phyloP scores from a whole-genome alignment of 2,329 filamentous ascomycete genomes.

The Xylaria digitata region DNA sequence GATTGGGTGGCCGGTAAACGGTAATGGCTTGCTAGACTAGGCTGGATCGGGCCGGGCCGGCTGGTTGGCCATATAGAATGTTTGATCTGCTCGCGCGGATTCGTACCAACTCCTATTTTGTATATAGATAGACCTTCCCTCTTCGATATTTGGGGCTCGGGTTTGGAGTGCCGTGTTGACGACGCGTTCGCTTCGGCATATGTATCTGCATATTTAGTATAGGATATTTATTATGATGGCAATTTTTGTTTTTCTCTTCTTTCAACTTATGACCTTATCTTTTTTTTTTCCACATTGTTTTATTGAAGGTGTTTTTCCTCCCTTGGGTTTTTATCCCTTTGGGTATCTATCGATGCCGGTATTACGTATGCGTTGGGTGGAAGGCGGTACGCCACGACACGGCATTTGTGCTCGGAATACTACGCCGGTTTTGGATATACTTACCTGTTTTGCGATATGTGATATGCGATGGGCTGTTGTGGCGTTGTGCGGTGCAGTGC shows the following conservation, averaged over 20 bases:
- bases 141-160: neutral
- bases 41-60: neutral
- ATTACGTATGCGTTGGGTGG: too few species aligned
- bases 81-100: slow-evolving; percentile 8
- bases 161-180: neutral
- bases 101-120: neutral
- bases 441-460: too few species aligned
- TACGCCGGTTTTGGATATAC: too few species aligned
- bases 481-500: too few species aligned
- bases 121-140: slow-evolving; percentile 5
- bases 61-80: neutral
- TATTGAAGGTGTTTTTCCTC: too few species aligned
- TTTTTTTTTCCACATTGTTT: neutral
- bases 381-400: too few species aligned
- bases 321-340: too few species aligned
- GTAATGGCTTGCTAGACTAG: neutral
- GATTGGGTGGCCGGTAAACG: neutral
- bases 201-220: neutral
- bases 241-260: neutral
- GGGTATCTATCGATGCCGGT: too few species aligned
- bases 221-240: neutral
- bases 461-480: too few species aligned
- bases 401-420: too few species aligned
- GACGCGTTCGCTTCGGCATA: neutral
- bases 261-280: neutral